These are phyloP conservation scores for Bolboschoenus planiculmis DNA, from an alignment of 176 grass and related monocot genomes.

Conservation along the genomic window DNA sequence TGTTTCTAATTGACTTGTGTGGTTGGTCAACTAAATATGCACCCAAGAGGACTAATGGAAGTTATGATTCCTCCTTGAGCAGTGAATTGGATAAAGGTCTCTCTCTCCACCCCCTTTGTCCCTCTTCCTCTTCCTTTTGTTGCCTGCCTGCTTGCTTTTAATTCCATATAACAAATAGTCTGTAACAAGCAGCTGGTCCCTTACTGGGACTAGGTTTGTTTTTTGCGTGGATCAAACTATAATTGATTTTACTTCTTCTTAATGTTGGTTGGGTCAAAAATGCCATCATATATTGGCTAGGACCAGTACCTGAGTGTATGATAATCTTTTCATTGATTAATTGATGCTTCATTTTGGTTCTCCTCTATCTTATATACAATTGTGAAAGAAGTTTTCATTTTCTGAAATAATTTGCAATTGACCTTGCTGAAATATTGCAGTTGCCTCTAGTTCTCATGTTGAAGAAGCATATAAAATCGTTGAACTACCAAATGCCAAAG, in stretches of 20 bases:
- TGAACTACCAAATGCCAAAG: constrained; percentile 43
- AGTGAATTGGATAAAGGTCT: constrained; percentile 54
- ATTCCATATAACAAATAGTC: neutral
- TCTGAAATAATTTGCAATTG: constrained; percentile 52
- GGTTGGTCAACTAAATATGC: constrained; percentile 68
- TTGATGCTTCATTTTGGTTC: constrained; percentile 14
- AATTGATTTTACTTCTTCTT: neutral
- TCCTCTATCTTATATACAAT: constrained; percentile 21
- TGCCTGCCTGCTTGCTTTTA: neutral
- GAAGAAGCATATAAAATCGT: constrained; percentile 42
- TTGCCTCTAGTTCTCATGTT: constrained; percentile 8
- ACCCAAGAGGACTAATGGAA: constrained; percentile 39
- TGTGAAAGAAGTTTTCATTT: constrained; percentile 18
- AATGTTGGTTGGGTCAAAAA: neutral
- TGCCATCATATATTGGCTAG: neutral
- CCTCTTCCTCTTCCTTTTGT: neutral
- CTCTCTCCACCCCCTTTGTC: neutral
- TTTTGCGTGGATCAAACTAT: neutral
- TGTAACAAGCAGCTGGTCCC: neutral
- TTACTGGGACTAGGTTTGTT: neutral
- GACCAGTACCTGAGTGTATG: neutral
- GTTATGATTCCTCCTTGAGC: constrained; percentile 31
- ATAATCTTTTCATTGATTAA: neutral
- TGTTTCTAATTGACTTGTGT: constrained; percentile 78
- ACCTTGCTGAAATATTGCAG: constrained; percentile 39